Evolutionary conservation across 176 grass and related monocot species (phyloP).

Genomic region (Musa acuminata): DNA sequence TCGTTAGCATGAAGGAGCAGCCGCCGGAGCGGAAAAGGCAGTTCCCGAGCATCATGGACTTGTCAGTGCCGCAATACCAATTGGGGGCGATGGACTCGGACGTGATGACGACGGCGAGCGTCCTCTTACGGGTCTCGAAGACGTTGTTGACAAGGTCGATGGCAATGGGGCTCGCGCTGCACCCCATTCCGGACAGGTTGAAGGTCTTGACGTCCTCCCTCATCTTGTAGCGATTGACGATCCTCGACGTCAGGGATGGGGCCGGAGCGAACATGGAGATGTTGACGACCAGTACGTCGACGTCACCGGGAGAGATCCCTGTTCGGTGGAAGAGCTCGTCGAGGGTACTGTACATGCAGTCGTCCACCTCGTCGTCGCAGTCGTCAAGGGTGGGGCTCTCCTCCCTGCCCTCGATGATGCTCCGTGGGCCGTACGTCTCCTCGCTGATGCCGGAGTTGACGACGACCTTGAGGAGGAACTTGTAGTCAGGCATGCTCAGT

Average conservation of each 20-base stretch:
- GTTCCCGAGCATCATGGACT: constrained; percentile 95
- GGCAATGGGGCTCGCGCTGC: constrained; percentile 55
- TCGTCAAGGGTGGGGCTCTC: constrained; percentile 31
- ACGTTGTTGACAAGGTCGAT: constrained; percentile 52
- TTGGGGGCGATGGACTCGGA: constrained; percentile 74
- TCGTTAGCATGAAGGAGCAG: constrained; percentile 60
- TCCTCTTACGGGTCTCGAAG: constrained; percentile 29
- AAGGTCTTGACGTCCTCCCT: constrained; percentile 51
- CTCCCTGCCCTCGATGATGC: constrained; percentile 61
- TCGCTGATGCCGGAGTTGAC: constrained; percentile 87
- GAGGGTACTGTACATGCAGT: constrained; percentile 42
- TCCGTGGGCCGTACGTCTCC: constrained; percentile 63
- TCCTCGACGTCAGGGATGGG: constrained; percentile 39
- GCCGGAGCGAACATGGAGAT: constrained; percentile 53
- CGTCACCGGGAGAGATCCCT: constrained; percentile 12
- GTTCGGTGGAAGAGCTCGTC: constrained; percentile 29
- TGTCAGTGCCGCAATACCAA: constrained; percentile 87
- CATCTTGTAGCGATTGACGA: constrained; percentile 46
- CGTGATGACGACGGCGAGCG: constrained; percentile 45
- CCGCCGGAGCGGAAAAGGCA: constrained; percentile 93
- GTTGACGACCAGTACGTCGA: constrained; percentile 64
- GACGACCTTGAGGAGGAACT: constrained; percentile 79
- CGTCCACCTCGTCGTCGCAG: constrained; percentile 44
- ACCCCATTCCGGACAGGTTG: constrained; percentile 80
- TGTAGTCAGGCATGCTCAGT: constrained; percentile 54